phyloP scores from a whole-genome alignment of 2,329 filamentous ascomycete genomes.

The Hirsutella rhossiliensis region DNA sequence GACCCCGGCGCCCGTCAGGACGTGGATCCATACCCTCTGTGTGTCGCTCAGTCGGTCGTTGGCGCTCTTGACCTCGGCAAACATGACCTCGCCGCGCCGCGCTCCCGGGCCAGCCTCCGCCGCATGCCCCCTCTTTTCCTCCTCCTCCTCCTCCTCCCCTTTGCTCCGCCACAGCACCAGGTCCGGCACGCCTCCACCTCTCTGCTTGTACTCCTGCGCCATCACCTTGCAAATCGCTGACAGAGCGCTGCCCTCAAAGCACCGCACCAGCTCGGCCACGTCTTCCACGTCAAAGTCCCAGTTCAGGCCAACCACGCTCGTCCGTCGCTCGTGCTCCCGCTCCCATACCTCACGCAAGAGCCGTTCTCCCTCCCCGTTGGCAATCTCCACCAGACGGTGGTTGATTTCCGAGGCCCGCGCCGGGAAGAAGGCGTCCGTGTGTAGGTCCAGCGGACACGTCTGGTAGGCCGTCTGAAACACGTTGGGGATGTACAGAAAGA shows the following conservation, averaged over 20 bases:
- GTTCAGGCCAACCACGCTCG: conserved; percentile 82
- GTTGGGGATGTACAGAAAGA: conserved; percentile 89
- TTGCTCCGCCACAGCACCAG: conserved; percentile 68
- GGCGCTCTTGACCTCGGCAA: conserved; percentile 68
- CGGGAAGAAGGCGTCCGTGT: conserved; percentile 86
- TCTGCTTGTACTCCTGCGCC: conserved; percentile 83
- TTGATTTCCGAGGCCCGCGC: conserved; percentile 84
- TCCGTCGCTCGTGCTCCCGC: conserved; percentile 55
- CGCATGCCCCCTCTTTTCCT: neutral
- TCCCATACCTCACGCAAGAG: conserved; percentile 60
- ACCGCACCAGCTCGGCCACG: conserved; percentile 63
- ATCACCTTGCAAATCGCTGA: conserved; percentile 84
- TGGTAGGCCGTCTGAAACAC: conserved; percentile 96
- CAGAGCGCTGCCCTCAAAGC: conserved; percentile 70
- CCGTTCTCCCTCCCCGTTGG: conserved; percentile 61
- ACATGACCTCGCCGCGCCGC: conserved; percentile 52
- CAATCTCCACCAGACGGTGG: conserved; percentile 71
- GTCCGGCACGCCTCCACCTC: conserved; percentile 84
- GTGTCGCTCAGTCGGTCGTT: conserved; percentile 95
- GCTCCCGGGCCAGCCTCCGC: conserved; percentile 14
- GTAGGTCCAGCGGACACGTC: conserved; percentile 82
- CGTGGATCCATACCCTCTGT: conserved; percentile 93
- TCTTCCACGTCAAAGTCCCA: conserved; percentile 80
- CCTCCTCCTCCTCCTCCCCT: neutral
- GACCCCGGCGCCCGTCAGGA: conserved; percentile 73